A percentile compares a stretch with the other conserved stretches of the same genome.
Evolutionary conservation across 2,329 filamentous ascomycete genomes (phyloP).

Genomic region (Cladosporium sp.): DNA sequence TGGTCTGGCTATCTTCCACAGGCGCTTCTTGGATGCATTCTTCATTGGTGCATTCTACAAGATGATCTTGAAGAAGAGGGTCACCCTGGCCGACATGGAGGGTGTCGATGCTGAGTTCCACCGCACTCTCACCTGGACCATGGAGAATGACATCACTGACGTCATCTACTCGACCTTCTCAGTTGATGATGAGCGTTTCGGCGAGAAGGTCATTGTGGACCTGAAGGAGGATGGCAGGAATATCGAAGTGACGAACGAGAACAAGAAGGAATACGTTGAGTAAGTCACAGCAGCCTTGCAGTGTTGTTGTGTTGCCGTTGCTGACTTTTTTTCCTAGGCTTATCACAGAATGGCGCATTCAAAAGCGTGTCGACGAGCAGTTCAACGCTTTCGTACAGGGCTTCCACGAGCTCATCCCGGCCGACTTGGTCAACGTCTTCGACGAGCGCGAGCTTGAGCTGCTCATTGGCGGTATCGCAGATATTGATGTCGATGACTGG

Average conservation of each 20-base stretch:
- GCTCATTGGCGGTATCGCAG: slow-evolving; percentile 97
- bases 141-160: slow-evolving; percentile 96
- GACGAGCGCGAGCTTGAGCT: slow-evolving; percentile 96
- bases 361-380: slow-evolving; percentile 97
- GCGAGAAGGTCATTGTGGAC: slow-evolving; percentile 90
- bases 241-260: slow-evolving; percentile 96
- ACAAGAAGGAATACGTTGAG: slow-evolving; percentile 99
- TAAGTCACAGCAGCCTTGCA: slow-evolving; percentile 46
- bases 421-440: slow-evolving; percentile 96
- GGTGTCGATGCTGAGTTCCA: slow-evolving; percentile 98
- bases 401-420: slow-evolving; percentile 95
- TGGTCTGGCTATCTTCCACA: slow-evolving; percentile 95
- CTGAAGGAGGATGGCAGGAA: slow-evolving; percentile 86
- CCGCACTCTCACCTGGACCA: slow-evolving; percentile 92
- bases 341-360: slow-evolving; percentile 98
- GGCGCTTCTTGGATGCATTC: slow-evolving; percentile 95
- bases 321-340: slow-evolving; percentile 53
- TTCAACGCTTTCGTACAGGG: slow-evolving; percentile 97
- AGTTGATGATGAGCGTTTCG: slow-evolving; percentile 95
- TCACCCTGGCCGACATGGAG: slow-evolving; percentile 93
- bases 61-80: slow-evolving; percentile 95
- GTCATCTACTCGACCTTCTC: slow-evolving; percentile 95
- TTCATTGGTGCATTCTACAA: slow-evolving; percentile 99
- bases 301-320: background rate
- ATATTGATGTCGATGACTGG: slow-evolving; percentile 99